phyloP scores from a whole-genome alignment of 2,329 filamentous ascomycete species.

The Coniochaeta sp. region DNA sequence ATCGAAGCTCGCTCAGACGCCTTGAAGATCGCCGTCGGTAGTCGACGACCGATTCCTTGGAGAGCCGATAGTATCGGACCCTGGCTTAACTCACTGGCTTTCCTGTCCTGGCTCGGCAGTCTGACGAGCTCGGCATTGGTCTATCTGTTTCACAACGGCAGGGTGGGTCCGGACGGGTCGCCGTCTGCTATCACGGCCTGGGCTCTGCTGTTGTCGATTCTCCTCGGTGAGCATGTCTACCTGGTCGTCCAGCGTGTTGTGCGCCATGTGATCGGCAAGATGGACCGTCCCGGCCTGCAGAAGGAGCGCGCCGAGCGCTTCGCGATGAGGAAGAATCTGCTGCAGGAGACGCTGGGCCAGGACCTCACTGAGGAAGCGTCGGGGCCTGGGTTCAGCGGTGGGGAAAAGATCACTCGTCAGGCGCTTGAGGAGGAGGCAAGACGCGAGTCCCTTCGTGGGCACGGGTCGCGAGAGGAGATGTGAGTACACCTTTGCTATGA shows the following conservation, averaged over 20 bases:
- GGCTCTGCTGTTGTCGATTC: conserved; percentile 72
- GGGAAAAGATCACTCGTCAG: conserved; percentile 57
- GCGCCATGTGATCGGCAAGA: conserved; percentile 63
- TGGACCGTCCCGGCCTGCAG: conserved; percentile 80
- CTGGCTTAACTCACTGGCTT: conserved; percentile 77
- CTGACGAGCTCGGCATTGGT: conserved; percentile 82
- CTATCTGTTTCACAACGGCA: conserved; percentile 73
- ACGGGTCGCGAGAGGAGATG: conserved; percentile 43
- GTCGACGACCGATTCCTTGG: conserved; percentile 82
- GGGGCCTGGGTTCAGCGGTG: conserved; percentile 38
- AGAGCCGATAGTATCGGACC: conserved; percentile 91
- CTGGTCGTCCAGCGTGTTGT: conserved; percentile 69
- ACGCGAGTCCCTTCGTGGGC: conserved; percentile 37
- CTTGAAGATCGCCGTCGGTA: conserved; percentile 85
- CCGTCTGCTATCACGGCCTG: conserved; percentile 68
- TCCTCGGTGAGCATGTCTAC: conserved; percentile 85
- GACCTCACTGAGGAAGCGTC: conserved; percentile 41
- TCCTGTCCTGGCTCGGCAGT: conserved; percentile 90
- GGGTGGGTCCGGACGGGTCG: conserved; percentile 56
- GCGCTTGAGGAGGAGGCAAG: conserved; percentile 58
- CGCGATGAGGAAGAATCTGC: conserved; percentile 67
- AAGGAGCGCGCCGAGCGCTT: conserved; percentile 79
- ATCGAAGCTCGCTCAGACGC: conserved; percentile 89
- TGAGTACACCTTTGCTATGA: conserved; percentile 21
- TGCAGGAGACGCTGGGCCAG: conserved; percentile 63